A percentile compares a stretch with the other conserved stretches of the same genome.
These are phyloP conservation scores for Chalara sp. DNA, from an alignment of 2,329 filamentous ascomycete species.

Conservation along the genomic window DNA sequence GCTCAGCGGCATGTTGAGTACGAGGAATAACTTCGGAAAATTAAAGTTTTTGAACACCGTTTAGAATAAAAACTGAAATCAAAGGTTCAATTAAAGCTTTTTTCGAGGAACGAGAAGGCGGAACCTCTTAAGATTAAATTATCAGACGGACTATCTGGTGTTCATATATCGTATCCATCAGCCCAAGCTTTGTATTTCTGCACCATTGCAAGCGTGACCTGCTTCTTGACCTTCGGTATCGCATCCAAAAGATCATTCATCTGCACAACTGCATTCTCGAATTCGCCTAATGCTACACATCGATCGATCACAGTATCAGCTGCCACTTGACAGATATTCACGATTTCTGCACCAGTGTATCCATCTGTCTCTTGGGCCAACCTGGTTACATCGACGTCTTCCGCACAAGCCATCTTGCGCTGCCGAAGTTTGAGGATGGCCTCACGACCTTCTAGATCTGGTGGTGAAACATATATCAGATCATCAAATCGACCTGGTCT, in stretches of 20 bases:
- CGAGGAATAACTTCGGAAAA: too few relatives aligned
- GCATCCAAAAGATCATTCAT: constrained; percentile 40
- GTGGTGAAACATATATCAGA: constrained; percentile 79
- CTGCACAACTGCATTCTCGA: constrained; percentile 32
- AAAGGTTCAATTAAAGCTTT: too few relatives aligned
- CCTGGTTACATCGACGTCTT: constrained; percentile 57
- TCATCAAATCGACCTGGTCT: constrained; percentile 81
- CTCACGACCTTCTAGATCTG: constrained; percentile 62
- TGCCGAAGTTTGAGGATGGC: constrained; percentile 70
- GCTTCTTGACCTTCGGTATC: constrained; percentile 41
- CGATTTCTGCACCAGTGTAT: constrained; percentile 81
- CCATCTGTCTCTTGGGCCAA: constrained; percentile 64
- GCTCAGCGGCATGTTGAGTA: too few relatives aligned
- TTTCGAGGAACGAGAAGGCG: too few relatives aligned
- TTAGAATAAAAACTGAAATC: too few relatives aligned
- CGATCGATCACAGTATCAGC: constrained; percentile 44
- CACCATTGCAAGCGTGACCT: constrained; percentile 54
- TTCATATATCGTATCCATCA: constrained; percentile 4
- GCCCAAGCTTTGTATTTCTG: constrained; percentile 52
- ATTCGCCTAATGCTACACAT: constrained; percentile 31
- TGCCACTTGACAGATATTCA: constrained; percentile 47
- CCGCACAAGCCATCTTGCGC: constrained; percentile 48
- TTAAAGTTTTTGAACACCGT: too few relatives aligned
- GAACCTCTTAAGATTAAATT: too few relatives aligned
- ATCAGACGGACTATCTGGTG: too few relatives aligned